These are phyloP conservation scores for Curvularia eragrostidis DNA, from an alignment of 2,329 filamentous ascomycete species.

Conservation along the genomic window DNA sequence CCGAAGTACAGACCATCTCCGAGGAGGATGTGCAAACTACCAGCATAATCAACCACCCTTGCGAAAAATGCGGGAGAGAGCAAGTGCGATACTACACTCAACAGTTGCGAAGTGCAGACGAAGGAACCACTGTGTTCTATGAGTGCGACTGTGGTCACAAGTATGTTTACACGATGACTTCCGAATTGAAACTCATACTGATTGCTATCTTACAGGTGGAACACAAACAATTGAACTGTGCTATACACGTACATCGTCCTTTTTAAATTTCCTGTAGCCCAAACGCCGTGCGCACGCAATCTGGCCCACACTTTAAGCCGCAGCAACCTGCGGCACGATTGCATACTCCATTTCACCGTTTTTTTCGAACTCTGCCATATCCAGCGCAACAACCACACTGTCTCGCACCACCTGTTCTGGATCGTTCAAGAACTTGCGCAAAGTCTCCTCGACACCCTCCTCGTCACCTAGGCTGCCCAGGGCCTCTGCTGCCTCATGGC, in stretches of 20 bases:
- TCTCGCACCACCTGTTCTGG: conserved; percentile 92
- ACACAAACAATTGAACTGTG: conserved; percentile 67
- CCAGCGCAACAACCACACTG: conserved; percentile 91
- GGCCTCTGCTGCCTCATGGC: conserved; percentile 96
- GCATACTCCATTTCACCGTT: conserved; percentile 90
- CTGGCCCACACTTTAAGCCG: conserved; percentile 24
- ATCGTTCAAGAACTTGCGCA: conserved; percentile 86
- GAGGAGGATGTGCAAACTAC: conserved; percentile 78
- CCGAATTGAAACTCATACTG: conserved; percentile 21
- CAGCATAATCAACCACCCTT: conserved; percentile 71
- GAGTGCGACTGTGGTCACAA: conserved; percentile 85
- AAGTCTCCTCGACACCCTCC: conserved; percentile 84
- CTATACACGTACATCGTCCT: conserved; percentile 14
- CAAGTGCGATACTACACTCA: conserved; percentile 86
- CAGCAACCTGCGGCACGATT: conserved; percentile 68
- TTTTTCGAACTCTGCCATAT: conserved; percentile 98
- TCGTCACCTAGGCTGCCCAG: conserved; percentile 93
- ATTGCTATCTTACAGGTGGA: conserved; percentile 52
- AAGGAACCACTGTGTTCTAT: conserved; percentile 93
- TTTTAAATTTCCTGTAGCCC: conserved; percentile 22
- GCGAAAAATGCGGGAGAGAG: conserved; percentile 78
- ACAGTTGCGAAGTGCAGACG: conserved; percentile 90
- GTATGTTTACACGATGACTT: conserved; percentile 57
- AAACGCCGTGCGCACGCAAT: conserved; percentile 39
- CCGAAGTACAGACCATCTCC: conserved; percentile 82